Base-by-base conservation (phyloP, 2,329 filamentous ascomycete species). In the Fusarium stilboides region DNA sequence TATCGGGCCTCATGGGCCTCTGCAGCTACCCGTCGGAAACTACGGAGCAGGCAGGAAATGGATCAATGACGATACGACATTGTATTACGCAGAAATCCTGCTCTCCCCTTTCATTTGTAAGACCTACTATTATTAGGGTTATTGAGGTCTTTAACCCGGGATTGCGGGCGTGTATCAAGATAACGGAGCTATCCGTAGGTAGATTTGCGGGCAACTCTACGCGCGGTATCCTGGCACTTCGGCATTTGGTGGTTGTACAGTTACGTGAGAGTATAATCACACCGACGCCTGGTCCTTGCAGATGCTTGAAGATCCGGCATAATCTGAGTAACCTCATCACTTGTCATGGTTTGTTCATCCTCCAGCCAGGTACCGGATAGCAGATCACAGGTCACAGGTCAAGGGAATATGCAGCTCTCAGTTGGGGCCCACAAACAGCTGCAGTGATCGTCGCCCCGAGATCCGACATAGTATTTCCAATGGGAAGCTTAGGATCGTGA, bases 381-480 rank as follows among this genome's bases (percentile, higher is more conserved):
- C 26, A 15, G 60, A 57, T 55, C 37, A 47, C 20, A 8, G 22
- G 40, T 55, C 37, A 47, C 20, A 8, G 22, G 40, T 19, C 60
- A 44, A 20, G 19, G 24, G 15, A 8, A 40, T 28, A 44, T 24
- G 22, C 43, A 33, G 14, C 28, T 24, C 26, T 28, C 36, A 46
- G 58, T 37, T 28, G 39, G 47, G 37, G n/a, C 36, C 45, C 46
- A 52, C 46, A 14, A 31, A 44, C 36, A n/a, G 1, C 22, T 40
- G 33, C 45, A 65, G n/a, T n/a, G 65, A 53, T 66, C 33, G 56
- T 66, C 33, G 56, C 19, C 56, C 22, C 22, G 31, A 39, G 9
- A 22, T 26, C 37, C 13, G 13, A n/a, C 9, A 20, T 26, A 14
- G 4, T 8, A 26, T 24, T n/a, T 31, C 22, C 39, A 52, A 44